Percentiles rank a stretch among this genome's conserved stretches.
These are phyloP conservation scores for Xylaria curta DNA, from an alignment of 495 filamentous ascomycete genomes.

Conservation along the genomic window DNA sequence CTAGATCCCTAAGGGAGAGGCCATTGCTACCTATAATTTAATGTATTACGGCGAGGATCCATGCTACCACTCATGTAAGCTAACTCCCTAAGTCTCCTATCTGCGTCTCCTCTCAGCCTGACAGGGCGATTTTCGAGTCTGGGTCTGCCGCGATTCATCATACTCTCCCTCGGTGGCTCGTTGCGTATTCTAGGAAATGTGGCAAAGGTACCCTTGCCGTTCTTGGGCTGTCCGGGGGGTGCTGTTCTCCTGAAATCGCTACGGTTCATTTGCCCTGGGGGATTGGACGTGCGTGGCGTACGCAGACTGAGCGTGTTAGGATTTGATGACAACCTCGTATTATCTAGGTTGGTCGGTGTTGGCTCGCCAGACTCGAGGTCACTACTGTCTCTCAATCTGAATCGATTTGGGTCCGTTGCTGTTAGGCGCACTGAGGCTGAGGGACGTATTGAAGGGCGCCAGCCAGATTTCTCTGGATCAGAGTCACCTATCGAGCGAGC, in stretches of 20 bases:
- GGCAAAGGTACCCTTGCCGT: slow-evolving; percentile 34
- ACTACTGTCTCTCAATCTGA: slow-evolving; percentile 40
- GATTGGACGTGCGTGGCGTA: background rate
- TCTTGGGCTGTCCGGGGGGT: slow-evolving; percentile 31
- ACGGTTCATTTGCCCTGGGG: background rate
- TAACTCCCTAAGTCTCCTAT: slow-evolving; percentile 24
- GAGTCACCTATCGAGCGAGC: background rate
- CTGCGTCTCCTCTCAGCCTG: slow-evolving; percentile 27
- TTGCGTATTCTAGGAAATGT: slow-evolving; percentile 35
- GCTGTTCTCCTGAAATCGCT: background rate
- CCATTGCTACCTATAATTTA: background rate
- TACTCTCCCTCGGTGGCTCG: slow-evolving; percentile 22
- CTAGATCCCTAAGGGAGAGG: background rate
- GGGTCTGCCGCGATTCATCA: slow-evolving; percentile 29
- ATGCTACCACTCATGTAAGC: background rate
- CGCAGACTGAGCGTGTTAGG: slow-evolving; percentile 32
- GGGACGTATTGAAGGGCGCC: slow-evolving; percentile 15
- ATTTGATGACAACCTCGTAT: slow-evolving; percentile 20
- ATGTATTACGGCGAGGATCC: background rate
- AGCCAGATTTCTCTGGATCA: slow-evolving; percentile 1
- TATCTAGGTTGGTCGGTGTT: slow-evolving; percentile 24
- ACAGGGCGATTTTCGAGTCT: slow-evolving; percentile 21
- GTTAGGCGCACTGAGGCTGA: slow-evolving; percentile 15
- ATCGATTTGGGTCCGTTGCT: slow-evolving; percentile 31
- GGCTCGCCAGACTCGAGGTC: slow-evolving; percentile 36